These are phyloP conservation scores for Ustilago curta DNA, from an alignment of 1,284 basidiomycete genomes.

Conservation along the genomic window DNA sequence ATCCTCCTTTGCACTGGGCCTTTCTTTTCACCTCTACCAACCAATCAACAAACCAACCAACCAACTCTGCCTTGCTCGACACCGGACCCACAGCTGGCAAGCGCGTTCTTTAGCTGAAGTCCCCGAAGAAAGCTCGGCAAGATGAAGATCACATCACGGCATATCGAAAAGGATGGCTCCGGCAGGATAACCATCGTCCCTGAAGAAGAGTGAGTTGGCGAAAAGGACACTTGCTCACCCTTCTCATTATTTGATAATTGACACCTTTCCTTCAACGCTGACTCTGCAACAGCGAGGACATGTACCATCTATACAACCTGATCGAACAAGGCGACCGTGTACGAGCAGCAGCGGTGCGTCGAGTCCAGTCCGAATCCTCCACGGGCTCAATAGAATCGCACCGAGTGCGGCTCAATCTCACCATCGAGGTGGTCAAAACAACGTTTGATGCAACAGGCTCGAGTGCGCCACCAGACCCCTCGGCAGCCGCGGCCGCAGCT, in stretches of 20 bases:
- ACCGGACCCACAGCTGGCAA: background rate
- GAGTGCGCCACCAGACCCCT: conserved; percentile 60
- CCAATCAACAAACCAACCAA: no score
- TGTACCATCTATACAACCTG: conserved; percentile 99
- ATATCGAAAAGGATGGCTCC: conserved; percentile 67
- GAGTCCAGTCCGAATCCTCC: conserved; percentile 78
- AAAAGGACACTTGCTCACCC: no score
- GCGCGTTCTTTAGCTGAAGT: background rate
- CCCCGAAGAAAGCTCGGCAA: conserved; percentile 8
- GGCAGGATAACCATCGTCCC: conserved; percentile 63
- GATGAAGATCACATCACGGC: conserved; percentile 66
- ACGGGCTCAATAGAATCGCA: conserved; percentile 95
- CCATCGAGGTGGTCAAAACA: conserved; percentile 79
- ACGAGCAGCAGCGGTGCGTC: conserved; percentile 87
- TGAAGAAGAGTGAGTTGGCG: conserved; percentile 64
- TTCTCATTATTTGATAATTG: background rate
- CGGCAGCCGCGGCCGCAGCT: conserved; percentile 34
- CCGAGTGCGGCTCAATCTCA: conserved; percentile 85
- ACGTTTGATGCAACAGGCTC: conserved; percentile 67
- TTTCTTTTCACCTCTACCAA: conserved; percentile 4
- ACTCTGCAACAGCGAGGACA: conserved; percentile 78
- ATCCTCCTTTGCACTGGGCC: conserved; percentile 9
- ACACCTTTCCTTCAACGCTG: background rate
- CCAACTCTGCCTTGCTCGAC: background rate
- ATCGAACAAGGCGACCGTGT: conserved; percentile 84